Base-by-base conservation (phyloP, 805 yeast genomes). In the Teunomyces tritomae region DNA sequence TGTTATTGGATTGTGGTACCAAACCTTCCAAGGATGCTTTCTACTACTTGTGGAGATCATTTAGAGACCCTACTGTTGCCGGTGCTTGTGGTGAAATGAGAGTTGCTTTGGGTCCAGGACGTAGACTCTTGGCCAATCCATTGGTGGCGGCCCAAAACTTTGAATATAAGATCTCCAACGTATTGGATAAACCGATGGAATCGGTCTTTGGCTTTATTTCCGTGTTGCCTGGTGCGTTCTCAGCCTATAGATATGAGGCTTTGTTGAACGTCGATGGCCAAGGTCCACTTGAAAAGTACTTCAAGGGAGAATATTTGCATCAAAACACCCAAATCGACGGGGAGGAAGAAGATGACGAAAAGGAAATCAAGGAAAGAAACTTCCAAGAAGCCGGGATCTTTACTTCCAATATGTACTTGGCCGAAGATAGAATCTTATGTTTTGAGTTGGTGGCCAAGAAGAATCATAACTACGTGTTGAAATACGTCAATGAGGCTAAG, bases 41-140 rank as follows among this genome's bases (percentile, higher is more conserved):
- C 44, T 91, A 88, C 64, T 87, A 88, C 56, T 70, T 94, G 48
- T 92, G 99, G 99, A 84, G 83, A 63, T 80, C 91, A 35, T 94
- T 92, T 61, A 82, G 80, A 52, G 80, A 79, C 58, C 85, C 89
- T 1, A 79, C 82, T 46, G 95, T 92, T 16, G 99, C 96, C 2
- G 99, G 99, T 34, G 96, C 97, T 1, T 92, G 99, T 80, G 99
- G 99, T 46, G 98, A 94, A 63, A 92, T 94, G 67, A 85, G 83
- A 54, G 95, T 94, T 0, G 83, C 85, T 65, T 70, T 91, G 46
- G 97, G 98, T 2, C 73, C 71, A 40, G 66, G 70, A 11, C 67
- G 66, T 37, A 58, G 58, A 24, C 61, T 76, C 32, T 70, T 92
- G 39, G 54, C 84, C 11, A 92, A 92, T 62, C 98, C 99, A 7